Base-by-base conservation (phyloP, 306 rosid species). In the Sicyos edulis region DNA sequence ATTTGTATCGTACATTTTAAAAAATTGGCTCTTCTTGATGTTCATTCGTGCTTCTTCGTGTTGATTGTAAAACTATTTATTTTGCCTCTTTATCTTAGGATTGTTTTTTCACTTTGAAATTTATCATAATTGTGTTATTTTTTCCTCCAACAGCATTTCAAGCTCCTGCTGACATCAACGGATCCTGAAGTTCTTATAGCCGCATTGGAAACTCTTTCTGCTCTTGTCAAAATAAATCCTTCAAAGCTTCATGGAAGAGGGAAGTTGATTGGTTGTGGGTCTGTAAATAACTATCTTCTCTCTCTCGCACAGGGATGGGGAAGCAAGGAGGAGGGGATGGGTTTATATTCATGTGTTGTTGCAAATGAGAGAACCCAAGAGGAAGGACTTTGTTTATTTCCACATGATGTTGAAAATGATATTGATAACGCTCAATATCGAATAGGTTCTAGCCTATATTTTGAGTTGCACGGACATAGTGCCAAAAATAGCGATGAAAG, bases 271-370 rank as follows among this genome's bases (percentile, higher is more conserved):
- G 89, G 91, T 75, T 92, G 98, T 78, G 96, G 93, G 75, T 84
- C 89, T 44, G 96, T 92, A 73, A 92, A 92, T 71, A 83, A 93
- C 77, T 82, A 79, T 87, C 96, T 92, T 54, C 80, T 92, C 70
- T 92, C 96, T 80, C 84, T 92, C 45, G 96, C 96, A 64, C 98
- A 92, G 72, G 98, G 96, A 47, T 92, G 98, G 98, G 98, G 98
- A 82, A 90, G 92, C 91, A 92, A 92, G 85, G 98, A 90, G 77
- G 98, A 92, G 82, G 96, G 96, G 50, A 79, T 92, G 88, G 98
- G 98, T 70, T 80, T 92, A 79, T 90, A 83, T 83, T 87, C 96
- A 50, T 92, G 96, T 80, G 87, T 92, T 40, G 79, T 90, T 85
- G 90, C 87, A 74, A 90, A 87, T 26, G 98, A 92, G 79, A 84